Conservation (phyloP, 208 protist genomes). For the Wallacemonas sp. region DNA sequence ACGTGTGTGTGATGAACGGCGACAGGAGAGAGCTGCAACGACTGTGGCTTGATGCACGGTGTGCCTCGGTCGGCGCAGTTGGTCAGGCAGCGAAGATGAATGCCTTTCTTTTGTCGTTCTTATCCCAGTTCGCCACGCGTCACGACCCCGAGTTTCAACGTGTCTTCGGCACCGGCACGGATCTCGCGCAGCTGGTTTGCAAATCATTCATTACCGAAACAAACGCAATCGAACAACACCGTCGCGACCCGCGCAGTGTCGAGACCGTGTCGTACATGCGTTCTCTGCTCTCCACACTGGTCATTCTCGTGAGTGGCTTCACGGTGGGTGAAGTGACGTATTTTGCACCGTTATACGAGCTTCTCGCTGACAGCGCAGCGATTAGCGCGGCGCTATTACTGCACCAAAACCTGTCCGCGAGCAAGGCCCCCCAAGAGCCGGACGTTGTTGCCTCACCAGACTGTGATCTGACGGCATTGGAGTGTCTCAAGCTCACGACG, state of each 20-base stretch:
- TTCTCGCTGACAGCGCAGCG: background rate
- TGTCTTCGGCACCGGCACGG: constrained; percentile 40
- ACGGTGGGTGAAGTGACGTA: constrained; percentile 2
- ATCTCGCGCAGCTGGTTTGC: constrained; percentile 35
- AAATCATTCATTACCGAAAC: constrained; percentile 24
- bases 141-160: constrained; percentile 33
- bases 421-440: background rate
- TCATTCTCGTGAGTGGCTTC: constrained; percentile 15
- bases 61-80: constrained; percentile 25
- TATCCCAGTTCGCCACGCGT: constrained; percentile 29
- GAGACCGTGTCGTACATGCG: background rate
- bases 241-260: background rate
- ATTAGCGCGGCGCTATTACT: background rate
- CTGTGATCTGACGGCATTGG: background rate
- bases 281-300: background rate
- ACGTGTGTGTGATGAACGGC: background rate
- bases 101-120: constrained; percentile 40
- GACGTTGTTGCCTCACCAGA: background rate
- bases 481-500: constrained; percentile 12
- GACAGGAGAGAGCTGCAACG: constrained; percentile 30
- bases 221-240: background rate
- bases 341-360: constrained; percentile 12
- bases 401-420: background rate
- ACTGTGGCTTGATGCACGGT: constrained; percentile 56
- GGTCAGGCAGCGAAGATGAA: constrained; percentile 38